phyloP scores from a whole-genome alignment of 2,329 filamentous ascomycete species.

The Xylariaceae sp. region DNA sequence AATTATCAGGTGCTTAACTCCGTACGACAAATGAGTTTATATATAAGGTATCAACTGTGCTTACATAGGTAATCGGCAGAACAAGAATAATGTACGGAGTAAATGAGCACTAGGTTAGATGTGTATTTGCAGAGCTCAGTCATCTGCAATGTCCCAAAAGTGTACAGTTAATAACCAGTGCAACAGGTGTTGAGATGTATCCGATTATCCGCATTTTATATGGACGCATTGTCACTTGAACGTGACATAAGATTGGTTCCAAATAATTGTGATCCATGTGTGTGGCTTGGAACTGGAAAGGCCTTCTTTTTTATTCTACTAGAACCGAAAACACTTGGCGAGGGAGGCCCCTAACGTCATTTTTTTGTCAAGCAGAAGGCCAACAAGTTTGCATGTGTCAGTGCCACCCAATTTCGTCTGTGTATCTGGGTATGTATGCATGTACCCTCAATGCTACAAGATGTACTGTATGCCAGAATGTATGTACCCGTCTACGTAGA shows the following conservation, averaged over 20 bases:
- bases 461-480: no score
- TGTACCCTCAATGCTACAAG: no score
- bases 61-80: background rate
- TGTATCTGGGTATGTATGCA: background rate
- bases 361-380: background rate
- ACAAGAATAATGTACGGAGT: background rate
- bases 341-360: background rate
- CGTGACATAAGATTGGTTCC: slow-evolving; percentile 1
- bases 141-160: background rate
- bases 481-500: no score
- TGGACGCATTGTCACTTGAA: background rate
- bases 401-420: no score
- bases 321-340: background rate
- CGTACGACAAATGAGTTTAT: no score
- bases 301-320: background rate
- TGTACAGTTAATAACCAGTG: no score
- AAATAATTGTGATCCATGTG: slow-evolving; percentile 6
- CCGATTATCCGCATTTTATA: slow-evolving; percentile 4
- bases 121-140: background rate
- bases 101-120: background rate
- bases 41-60: no score
- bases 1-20: background rate
- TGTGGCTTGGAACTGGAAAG: background rate
- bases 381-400: no score
- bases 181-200: background rate